Percentiles rank a stretch among this genome's conserved stretches.
Evolutionary conservation across 2,329 filamentous ascomycete genomes (phyloP).

Genomic region (Lachnum nothofagi): DNA sequence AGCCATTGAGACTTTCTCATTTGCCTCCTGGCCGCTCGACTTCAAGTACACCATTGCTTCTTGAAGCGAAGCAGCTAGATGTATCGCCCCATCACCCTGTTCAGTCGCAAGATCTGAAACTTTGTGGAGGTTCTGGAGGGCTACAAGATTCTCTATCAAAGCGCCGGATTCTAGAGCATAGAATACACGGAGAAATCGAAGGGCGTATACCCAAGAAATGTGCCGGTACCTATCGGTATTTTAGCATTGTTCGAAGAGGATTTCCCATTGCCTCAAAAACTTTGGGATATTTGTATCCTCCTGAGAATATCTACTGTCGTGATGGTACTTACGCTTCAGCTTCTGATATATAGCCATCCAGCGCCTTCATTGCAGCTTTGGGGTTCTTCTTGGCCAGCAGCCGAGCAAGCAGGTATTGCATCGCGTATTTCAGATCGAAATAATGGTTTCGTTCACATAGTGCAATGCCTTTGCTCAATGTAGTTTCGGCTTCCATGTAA

Average conservation of each 20-base stretch:
- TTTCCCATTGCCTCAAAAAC: no score
- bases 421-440: slow-evolving; percentile 67
- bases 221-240: slow-evolving; percentile 49
- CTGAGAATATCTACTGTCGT: background rate
- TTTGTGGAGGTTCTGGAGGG: slow-evolving; percentile 63
- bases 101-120: slow-evolving; percentile 56
- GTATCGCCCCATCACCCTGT: slow-evolving; percentile 58
- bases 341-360: slow-evolving; percentile 65
- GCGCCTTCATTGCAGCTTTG: slow-evolving; percentile 66
- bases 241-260: background rate
- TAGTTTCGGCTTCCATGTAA: slow-evolving; percentile 65
- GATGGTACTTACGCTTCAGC: slow-evolving; percentile 53
- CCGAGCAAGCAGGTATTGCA: slow-evolving; percentile 68
- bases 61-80: slow-evolving; percentile 59
- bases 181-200: slow-evolving; percentile 67
- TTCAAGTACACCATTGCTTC: slow-evolving; percentile 67
- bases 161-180: slow-evolving; percentile 59
- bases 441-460: slow-evolving; percentile 62
- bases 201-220: slow-evolving; percentile 69
- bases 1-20: slow-evolving; percentile 67
- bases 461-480: slow-evolving; percentile 65
- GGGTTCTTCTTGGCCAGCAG: slow-evolving; percentile 65
- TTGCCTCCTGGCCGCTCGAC: slow-evolving; percentile 56
- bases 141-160: slow-evolving; percentile 55
- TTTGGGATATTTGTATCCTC: no score